These are phyloP conservation scores for Phoma sp. DNA, from an alignment of 2,329 filamentous ascomycete genomes.

Conservation along the genomic window DNA sequence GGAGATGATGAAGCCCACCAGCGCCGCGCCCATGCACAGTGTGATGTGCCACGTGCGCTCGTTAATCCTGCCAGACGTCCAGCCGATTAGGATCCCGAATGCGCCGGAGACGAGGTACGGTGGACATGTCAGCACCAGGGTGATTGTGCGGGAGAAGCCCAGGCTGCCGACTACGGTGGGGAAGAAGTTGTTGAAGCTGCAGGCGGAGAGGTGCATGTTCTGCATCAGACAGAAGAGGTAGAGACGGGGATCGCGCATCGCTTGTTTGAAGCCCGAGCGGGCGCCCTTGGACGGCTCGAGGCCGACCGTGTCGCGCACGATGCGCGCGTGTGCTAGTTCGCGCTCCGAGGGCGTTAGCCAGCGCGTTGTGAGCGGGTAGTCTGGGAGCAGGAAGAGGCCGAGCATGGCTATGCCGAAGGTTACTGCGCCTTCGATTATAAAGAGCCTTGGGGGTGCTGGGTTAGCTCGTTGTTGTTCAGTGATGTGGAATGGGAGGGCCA, in stretches of 20 bases:
- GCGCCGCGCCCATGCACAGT: conserved; percentile 42
- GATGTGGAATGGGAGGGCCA: too few relatives aligned
- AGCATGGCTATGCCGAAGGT: conserved; percentile 38
- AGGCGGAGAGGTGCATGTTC: conserved; percentile 58
- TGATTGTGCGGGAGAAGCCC: conserved; percentile 57
- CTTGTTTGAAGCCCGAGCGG: conserved; percentile 59
- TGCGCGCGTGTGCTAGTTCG: conserved; percentile 40
- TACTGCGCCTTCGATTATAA: conserved; percentile 35
- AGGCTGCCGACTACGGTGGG: conserved; percentile 31
- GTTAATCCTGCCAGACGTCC: conserved; percentile 48
- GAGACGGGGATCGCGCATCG: conserved; percentile 57
- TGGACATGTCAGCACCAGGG: conserved; percentile 56
- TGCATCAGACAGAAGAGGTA: conserved; percentile 63
- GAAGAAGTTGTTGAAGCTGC: conserved; percentile 51
- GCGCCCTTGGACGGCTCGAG: conserved; percentile 51
- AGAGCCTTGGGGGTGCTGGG: conserved; percentile 8
- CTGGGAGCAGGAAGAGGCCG: conserved; percentile 50
- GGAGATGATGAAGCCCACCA: conserved; percentile 49
- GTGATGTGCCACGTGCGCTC: conserved; percentile 52
- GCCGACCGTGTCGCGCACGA: conserved; percentile 57
- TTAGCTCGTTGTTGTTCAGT: too few relatives aligned
- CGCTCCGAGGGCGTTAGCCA: conserved; percentile 56
- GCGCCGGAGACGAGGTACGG: conserved; percentile 29
- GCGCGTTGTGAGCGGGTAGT: conserved; percentile 45
- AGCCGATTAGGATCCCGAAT: conserved; percentile 41